phyloP scores from a whole-genome alignment of 139 green algal genomes.

The Edaphochlamys debaryana region DNA sequence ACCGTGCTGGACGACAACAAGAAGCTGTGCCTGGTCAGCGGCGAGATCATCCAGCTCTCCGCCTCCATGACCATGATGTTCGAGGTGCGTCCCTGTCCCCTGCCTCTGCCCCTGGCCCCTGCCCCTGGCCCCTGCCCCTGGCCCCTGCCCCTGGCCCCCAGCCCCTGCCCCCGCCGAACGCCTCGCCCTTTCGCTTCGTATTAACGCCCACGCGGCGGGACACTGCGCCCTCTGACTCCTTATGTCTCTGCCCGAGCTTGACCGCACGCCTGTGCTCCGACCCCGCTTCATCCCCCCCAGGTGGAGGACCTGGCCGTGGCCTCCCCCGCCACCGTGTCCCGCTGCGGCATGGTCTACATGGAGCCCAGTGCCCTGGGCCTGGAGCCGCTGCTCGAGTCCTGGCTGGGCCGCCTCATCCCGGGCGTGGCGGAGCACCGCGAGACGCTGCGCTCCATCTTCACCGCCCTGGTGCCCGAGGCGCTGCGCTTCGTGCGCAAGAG shows the following conservation, averaged over 20 bases:
- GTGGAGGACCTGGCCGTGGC: slow-evolving; percentile 78
- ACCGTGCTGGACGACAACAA: slow-evolving; percentile 90
- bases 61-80: slow-evolving; percentile 91
- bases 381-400: slow-evolving; percentile 74
- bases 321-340: slow-evolving; percentile 80
- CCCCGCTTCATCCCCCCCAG: no score
- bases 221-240: no score
- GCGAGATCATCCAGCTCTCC: slow-evolving; percentile 88
- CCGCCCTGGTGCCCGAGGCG: slow-evolving; percentile 67
- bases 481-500: slow-evolving; percentile 72
- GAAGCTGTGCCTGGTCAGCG: slow-evolving; percentile 87
- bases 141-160: no score
- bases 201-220: no score
- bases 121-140: no score
- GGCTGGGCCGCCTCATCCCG: slow-evolving; percentile 67
- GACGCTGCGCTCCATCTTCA: slow-evolving; percentile 66
- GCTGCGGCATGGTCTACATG: slow-evolving; percentile 90
- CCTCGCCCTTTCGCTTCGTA: no score
- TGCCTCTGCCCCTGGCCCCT: no score
- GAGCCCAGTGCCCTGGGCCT: slow-evolving; percentile 77
- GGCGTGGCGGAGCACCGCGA: slow-evolving; percentile 37
- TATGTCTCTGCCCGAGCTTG: no score
- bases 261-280: no score
- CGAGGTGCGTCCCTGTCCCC: slow-evolving; percentile 58
- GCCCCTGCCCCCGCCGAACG: no score